Evolutionary conservation across 768 basidiomycete genomes (phyloP), one percentile per base, ranked within the genome.

Genomic region (Hortiboletus flavorubellus): DNA sequence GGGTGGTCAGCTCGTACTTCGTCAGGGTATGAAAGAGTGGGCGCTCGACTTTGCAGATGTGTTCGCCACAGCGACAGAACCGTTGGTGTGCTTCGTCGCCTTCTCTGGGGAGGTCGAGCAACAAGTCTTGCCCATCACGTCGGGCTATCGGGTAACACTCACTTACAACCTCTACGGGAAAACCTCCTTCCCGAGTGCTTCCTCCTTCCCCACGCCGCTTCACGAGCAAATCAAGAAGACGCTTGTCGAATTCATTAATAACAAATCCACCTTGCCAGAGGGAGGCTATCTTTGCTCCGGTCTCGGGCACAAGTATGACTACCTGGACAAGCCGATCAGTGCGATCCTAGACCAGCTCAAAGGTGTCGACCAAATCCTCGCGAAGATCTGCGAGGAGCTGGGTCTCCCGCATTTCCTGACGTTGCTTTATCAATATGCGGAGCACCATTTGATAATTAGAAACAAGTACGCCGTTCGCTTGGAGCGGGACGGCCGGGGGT

Each of bases 21-120:
- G 46, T 6, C 21, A 53, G 2, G 18, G 15, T 18, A 4, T 1
- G 2, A 41, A 49, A 18, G 42, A 55, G 38, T 56, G 49, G 55
- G 41, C n/a, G 4, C 0, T 56, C 3, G 49, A 51, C 11, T 42
- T 39, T 7, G 15, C 55, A 2, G 33, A 46, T 23, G 18, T 29
- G 12, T 39, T 53, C 4, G 39, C 30, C 2, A 5, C 18, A 16
- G 43, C 43, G 0, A 18, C 42, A 0, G 23, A 35, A 1, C 50
- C 50, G 0, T 38, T 44, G 1, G 33, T 76, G 10, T 71, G 66
- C 9, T 80, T 74, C 63, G 64, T 68, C 26, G 73, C 77, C 6
- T 77, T 80, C 37, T 56, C 68, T 64, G 69, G 74, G 29, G 78
- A 79, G 49, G 65, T 78, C 54, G 73, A 77, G 51, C 77, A 78